phyloP scores from a whole-genome alignment of 2,329 filamentous ascomycete species.

The Hypomyces perniciosus region DNA sequence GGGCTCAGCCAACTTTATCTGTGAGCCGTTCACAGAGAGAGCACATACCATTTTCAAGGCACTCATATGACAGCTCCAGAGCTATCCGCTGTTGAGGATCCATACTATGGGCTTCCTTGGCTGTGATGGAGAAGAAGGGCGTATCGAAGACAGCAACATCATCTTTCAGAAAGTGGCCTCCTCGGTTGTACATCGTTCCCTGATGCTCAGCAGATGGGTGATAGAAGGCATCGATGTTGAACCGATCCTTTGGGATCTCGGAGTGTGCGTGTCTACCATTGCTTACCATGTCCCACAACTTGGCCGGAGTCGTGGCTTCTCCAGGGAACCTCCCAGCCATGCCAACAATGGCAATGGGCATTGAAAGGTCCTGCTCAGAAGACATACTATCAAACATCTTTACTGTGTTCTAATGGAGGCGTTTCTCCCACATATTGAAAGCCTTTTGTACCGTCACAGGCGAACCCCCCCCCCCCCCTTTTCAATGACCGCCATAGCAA shows the following conservation, averaged over 20 bases:
- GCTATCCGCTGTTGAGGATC: neutral
- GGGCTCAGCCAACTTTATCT: neutral
- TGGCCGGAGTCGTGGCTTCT: constrained; percentile 6
- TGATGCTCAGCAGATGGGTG: neutral
- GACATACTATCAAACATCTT: too few relatives aligned
- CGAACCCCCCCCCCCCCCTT: too few relatives aligned
- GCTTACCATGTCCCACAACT: neutral
- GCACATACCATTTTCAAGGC: neutral
- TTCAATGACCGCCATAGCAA: too few relatives aligned
- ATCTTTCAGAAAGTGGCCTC: neutral
- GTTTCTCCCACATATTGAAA: too few relatives aligned
- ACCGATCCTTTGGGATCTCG: neutral
- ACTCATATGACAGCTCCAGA: neutral
- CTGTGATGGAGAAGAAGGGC: neutral
- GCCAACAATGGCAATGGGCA: too few relatives aligned
- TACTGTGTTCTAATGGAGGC: too few relatives aligned
- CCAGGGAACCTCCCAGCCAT: neutral
- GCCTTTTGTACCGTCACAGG: too few relatives aligned
- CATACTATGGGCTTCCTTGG: neutral
- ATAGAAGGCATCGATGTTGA: neutral
- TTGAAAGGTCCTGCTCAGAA: too few relatives aligned
- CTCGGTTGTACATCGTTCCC: neutral
- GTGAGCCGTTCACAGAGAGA: neutral
- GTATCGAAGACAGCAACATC: neutral
- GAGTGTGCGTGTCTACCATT: neutral